Percentiles rank a stretch among this genome's conserved stretches.
Evolutionary conservation across 2,329 filamentous ascomycete species (phyloP).

Genomic region (Zymoseptoria brevis): DNA sequence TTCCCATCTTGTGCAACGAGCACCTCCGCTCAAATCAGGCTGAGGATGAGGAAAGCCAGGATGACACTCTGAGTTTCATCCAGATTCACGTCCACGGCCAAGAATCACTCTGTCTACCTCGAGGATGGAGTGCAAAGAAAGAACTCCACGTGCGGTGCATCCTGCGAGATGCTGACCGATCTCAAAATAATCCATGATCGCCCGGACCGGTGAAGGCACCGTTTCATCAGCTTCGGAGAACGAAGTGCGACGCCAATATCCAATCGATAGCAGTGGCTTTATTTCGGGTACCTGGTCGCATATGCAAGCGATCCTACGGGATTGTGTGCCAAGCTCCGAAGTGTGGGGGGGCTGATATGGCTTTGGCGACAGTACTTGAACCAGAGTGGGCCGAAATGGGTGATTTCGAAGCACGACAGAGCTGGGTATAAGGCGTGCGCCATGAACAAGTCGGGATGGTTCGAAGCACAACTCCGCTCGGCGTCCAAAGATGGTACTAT

Average conservation of each 20-base stretch:
- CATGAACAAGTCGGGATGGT: too few relatives aligned
- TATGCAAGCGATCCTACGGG: neutral
- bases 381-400: too few relatives aligned
- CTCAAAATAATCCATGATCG: neutral
- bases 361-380: neutral
- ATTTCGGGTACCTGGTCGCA: neutral
- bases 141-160: neutral
- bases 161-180: neutral
- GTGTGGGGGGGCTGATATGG: neutral
- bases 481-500: too few relatives aligned
- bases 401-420: too few relatives aligned
- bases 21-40: neutral
- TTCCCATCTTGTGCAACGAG: neutral
- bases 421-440: too few relatives aligned
- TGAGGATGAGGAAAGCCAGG: neutral
- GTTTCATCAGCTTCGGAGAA: neutral
- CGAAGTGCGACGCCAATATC: neutral
- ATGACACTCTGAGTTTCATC: neutral
- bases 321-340: neutral
- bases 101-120: neutral
- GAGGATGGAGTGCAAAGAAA: neutral
- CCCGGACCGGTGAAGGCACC: neutral
- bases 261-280: neutral
- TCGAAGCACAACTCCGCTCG: too few relatives aligned
- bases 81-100: neutral